Conservation (phyloP, 495 filamentous ascomycete species). For the Cairneyella variabilis region DNA sequence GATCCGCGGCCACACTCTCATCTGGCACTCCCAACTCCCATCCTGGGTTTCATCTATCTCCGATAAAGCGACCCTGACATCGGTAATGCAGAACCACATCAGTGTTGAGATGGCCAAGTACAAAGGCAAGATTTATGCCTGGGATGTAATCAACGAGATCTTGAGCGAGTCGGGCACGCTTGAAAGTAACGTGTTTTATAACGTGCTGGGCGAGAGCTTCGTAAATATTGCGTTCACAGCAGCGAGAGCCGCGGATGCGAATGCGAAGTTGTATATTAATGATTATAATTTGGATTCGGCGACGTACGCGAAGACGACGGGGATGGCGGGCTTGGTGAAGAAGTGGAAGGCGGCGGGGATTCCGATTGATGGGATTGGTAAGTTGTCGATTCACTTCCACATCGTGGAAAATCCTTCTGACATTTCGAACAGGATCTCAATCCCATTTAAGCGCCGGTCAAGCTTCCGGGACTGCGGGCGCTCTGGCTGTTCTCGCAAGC, state of each 20-base stretch:
- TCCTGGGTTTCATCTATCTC: constrained; percentile 53
- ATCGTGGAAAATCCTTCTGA: no score
- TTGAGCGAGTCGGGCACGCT: constrained; percentile 62
- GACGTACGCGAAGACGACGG: constrained; percentile 51
- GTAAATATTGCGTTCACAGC: constrained; percentile 60
- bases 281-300: constrained; percentile 56
- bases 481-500: constrained; percentile 53
- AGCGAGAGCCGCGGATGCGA: constrained; percentile 53
- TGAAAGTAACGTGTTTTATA: constrained; percentile 52
- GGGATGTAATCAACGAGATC: constrained; percentile 50
- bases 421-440: no score
- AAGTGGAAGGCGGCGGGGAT: constrained; percentile 61
- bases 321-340: constrained; percentile 61
- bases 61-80: constrained; percentile 46
- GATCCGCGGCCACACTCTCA: constrained; percentile 59
- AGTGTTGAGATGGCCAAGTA: constrained; percentile 51
- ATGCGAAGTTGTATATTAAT: constrained; percentile 63
- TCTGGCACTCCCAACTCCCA: constrained; percentile 67
- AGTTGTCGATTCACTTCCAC: no score
- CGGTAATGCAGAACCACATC: constrained; percentile 57
- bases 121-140: constrained; percentile 59
- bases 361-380: no score
- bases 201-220: constrained; percentile 50
- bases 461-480: constrained; percentile 38
- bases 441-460: constrained; percentile 53